Evolutionary conservation across 2,329 filamentous ascomycete genomes (phyloP), one percentile per base, ranked within the genome.

Genomic region (Zymoseptoria brevis): DNA sequence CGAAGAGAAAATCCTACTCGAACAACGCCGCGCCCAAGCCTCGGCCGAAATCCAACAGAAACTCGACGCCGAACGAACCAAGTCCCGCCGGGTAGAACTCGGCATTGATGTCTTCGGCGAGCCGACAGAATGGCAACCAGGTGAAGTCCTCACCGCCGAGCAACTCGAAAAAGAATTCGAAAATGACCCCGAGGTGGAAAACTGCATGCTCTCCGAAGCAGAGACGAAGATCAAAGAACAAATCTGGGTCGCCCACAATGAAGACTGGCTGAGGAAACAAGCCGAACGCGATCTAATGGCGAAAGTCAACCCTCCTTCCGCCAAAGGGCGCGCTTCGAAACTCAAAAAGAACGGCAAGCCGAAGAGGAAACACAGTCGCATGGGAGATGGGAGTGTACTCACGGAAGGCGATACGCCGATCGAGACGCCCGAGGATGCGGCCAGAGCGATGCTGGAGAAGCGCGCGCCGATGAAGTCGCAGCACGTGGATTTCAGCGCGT

Each of bases 221-320:
- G 92, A 97, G 75, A 83, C 87, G 1, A 83, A 83, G 35, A 84
- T 91, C 70, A 97, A 96, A 73, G 92, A 96, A 73, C 85, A 86
- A 60, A 89, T 97, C 56, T 99, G 94, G 94, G 86, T 96, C 50
- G 92, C 93, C 60, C 87, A 92, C 71, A 97, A 99, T 74, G 91
- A 94, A 72, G 90, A 95, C 66, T 99, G 92, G 83, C 80, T 99
- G 48, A 88, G 93, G 8, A 83, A 86, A 54, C 88, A 95, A 70
- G 91, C 96, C 70, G 85, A 89, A 61, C 96, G 94, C 73, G 81
- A 88, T 6, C 87, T 95, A 58, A 83, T 88, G 48, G 83, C 86
- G 60, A 89, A 91, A 41, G 73, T 85, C 19, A 80, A 81, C 62
- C 79, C 79, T 11, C 76, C 78, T 35, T 77, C 79, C 56, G 53